A percentile compares a stretch with the other conserved stretches of the same genome.
Evolutionary conservation across 2,329 filamentous ascomycete genomes (phyloP).

Genomic region (Paecilomyces fulvus): DNA sequence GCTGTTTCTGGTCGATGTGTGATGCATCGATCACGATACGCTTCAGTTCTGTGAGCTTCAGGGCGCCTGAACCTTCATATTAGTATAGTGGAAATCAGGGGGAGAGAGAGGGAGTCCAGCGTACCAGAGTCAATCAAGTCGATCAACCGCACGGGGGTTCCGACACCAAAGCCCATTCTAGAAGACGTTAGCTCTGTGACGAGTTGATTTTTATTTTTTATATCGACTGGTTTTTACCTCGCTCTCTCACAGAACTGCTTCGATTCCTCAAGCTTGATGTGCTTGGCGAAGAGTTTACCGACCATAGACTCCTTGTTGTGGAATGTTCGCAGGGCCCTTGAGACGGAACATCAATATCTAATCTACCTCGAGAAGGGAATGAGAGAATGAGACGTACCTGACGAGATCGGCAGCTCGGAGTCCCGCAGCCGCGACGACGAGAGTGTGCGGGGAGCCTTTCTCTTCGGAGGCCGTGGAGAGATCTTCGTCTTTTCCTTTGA

Average conservation of each 20-base stretch:
- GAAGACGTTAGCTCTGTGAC: background rate
- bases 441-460: conserved; percentile 70
- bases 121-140: conserved; percentile 74
- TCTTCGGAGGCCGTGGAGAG: conserved; percentile 59
- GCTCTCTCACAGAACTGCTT: conserved; percentile 62
- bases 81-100: background rate
- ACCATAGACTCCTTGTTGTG: conserved; percentile 70
- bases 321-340: conserved; percentile 61
- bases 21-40: conserved; percentile 84
- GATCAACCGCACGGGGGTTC: conserved; percentile 73
- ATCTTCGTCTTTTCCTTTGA: conserved; percentile 45
- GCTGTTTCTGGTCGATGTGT: conserved; percentile 89
- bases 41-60: conserved; percentile 64
- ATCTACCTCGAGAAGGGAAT: background rate
- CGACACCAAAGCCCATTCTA: conserved; percentile 78
- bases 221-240: conserved; percentile 29
- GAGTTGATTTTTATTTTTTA: conserved; percentile 19
- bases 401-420: conserved; percentile 79
- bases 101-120: conserved; percentile 20
- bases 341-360: background rate
- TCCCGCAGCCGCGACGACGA: conserved; percentile 79
- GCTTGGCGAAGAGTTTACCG: conserved; percentile 93
- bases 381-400: conserved; percentile 44
- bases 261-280: conserved; percentile 89
- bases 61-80: conserved; percentile 44